Base-by-base conservation (phyloP, 202 grass and related monocot species). In the Cymbopogon flexuosus region DNA sequence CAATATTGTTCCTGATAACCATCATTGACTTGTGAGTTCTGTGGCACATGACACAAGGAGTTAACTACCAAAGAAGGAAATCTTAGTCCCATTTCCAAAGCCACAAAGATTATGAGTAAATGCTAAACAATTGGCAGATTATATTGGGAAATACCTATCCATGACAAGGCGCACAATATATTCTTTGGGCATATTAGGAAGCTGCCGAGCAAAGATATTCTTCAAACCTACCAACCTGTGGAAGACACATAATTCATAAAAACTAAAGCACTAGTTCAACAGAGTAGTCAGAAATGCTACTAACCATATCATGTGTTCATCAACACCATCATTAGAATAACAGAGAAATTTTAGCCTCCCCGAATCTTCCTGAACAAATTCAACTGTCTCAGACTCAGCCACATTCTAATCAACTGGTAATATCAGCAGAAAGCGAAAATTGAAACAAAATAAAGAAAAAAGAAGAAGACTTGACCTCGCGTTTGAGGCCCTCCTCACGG, bases 21-120 rank as follows among this genome's bases (percentile, higher is more conserved):
- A 99, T 96, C 96, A 99, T 96, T 73, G 96, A 99, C 82, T 99
- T 99, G 87, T 99, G 96, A 75, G 88, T 99, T 96, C 96, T 99
- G 85, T 64, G 72, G 75, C 69, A 85, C 3, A 83, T 42, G 52
- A 54, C 22, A 68, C 8, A 72, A 33, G 41, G 35, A 82, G 35
- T 72, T 49, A 49, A 54, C 31, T 66, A 79, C 37, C 18, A 87
- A 12, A 15, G 13, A 81, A 59, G 22, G 57, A 45, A 78, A 49
- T 75, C 5, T 68, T 68, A 24, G 37, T 51, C 24, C 5, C 15
- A 62, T 35, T 47, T 71, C 27, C 13, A 67, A 82, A 69, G 15
- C 10, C 13, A 51, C 57, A 42, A 24, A 62, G 34, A 81, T 6
- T 68, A 14, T 54, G 52, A 62, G 19, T 36, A 82, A 65, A 47